Evolutionary conservation across 768 basidiomycete genomes (phyloP).

Genomic region (Termitomyces sp.): DNA sequence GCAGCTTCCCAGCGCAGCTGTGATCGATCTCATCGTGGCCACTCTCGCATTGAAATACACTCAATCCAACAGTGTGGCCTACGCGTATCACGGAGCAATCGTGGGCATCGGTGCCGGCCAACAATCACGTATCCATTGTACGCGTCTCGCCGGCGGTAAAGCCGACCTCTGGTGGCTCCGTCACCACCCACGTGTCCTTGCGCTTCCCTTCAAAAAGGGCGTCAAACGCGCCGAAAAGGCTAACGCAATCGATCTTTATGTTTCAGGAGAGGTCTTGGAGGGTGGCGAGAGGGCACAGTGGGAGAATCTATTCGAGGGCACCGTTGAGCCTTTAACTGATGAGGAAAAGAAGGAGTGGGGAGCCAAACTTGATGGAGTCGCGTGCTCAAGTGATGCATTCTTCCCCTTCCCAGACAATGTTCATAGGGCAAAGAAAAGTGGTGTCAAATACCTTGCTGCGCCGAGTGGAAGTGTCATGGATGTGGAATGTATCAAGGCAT

Average conservation of each 20-base stretch:
- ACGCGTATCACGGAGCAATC: slow-evolving; percentile 87
- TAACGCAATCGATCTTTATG: slow-evolving; percentile 96
- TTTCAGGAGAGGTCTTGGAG: slow-evolving; percentile 83
- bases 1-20: slow-evolving; percentile 69
- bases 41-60: slow-evolving; percentile 98
- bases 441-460: slow-evolving; percentile 88
- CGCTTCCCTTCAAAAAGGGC: slow-evolving; percentile 94
- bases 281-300: slow-evolving; percentile 88
- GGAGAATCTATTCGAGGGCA: slow-evolving; percentile 79
- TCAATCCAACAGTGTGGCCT: slow-evolving; percentile 98
- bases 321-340: slow-evolving; percentile 58
- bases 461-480: slow-evolving; percentile 97
- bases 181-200: slow-evolving; percentile 90
- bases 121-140: slow-evolving; percentile 99
- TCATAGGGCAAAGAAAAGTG: slow-evolving; percentile 86
- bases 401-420: slow-evolving; percentile 99
- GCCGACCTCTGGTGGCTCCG: slow-evolving; percentile 99
- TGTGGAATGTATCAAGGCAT: slow-evolving; percentile 90
- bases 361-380: slow-evolving; percentile 71
- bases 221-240: slow-evolving; percentile 98
- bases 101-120: slow-evolving; percentile 97
- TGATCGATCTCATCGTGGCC: slow-evolving; percentile 92
- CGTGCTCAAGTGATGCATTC: slow-evolving; percentile 96
- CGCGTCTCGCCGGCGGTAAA: slow-evolving; percentile 93
- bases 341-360: slow-evolving; percentile 76